Evolutionary conservation across 169 alveolate species (phyloP).

Genomic region (Eimeria necatrix): DNA sequence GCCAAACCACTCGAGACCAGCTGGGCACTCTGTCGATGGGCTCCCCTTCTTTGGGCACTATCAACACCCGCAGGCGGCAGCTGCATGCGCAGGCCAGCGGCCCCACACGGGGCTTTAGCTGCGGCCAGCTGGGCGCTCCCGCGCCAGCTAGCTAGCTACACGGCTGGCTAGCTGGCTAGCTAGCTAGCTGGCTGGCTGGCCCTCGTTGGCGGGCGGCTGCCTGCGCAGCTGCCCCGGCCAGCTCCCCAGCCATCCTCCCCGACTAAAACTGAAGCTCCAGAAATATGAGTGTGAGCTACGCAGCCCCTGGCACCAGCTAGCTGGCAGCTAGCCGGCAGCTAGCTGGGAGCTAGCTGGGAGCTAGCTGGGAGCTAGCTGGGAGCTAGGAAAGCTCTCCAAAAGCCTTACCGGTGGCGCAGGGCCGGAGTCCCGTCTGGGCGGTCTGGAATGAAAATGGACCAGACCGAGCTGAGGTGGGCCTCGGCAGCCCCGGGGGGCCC

Average conservation of each 20-base stretch:
- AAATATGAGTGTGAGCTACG: neutral
- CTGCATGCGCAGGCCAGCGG: constrained; percentile 41
- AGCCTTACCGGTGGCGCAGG: constrained; percentile 69
- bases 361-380: too few species aligned
- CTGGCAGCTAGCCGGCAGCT: neutral
- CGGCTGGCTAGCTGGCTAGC: neutral
- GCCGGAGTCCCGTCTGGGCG: constrained; percentile 73
- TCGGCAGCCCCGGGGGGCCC: neutral
- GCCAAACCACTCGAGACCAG: constrained; percentile 90
- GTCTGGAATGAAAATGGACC: constrained; percentile 72
- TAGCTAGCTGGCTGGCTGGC: neutral
- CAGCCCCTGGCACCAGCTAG: too few species aligned
- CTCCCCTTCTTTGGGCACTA: constrained; percentile 84
- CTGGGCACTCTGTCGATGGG: constrained; percentile 93
- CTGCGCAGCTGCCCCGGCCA: too few species aligned
- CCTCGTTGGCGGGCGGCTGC: too few species aligned
- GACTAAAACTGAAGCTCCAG: neutral
- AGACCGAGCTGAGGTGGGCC: constrained; percentile 57
- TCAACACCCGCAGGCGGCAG: constrained; percentile 72
- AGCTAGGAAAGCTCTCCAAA: neutral
- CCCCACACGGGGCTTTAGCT: neutral
- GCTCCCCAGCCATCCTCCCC: neutral
- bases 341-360: too few species aligned
- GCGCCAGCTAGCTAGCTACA: neutral
- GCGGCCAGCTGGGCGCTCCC: neutral